A percentile compares a stretch with the other conserved stretches of the same genome.
These are phyloP conservation scores for Fomitopsis pinicola DNA, from an alignment of 1,284 basidiomycete species.

Conservation along the genomic window DNA sequence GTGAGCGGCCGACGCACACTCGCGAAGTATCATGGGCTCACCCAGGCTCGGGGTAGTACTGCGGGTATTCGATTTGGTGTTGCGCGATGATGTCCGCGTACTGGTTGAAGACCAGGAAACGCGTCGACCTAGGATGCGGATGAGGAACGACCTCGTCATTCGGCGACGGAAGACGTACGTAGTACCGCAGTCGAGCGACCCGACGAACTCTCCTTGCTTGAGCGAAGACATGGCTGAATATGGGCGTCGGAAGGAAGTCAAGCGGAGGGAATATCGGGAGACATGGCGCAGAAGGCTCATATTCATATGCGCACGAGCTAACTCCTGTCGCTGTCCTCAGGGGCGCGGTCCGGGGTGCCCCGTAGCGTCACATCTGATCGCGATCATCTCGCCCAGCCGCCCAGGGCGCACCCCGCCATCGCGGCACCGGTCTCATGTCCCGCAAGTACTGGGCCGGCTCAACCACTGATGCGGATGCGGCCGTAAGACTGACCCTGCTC, in stretches of 20 bases:
- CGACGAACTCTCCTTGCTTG: slow-evolving; percentile 76
- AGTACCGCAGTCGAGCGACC: slow-evolving; percentile 88
- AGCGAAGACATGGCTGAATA: slow-evolving; percentile 32
- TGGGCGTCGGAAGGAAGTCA: slow-evolving; percentile 2
- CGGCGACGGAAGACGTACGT: slow-evolving; percentile 57
- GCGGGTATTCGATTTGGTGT: slow-evolving; percentile 88
- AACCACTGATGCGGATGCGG: not conserved
- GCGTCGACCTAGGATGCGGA: slow-evolving; percentile 66
- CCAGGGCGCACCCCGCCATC: not conserved
- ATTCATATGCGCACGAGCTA: slow-evolving; percentile 1
- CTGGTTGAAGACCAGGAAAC: slow-evolving; percentile 93
- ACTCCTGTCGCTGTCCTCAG: not conserved
- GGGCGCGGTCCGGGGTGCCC: slow-evolving; percentile 2
- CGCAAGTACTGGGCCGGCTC: not conserved
- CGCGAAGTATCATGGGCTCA: slow-evolving; percentile 29
- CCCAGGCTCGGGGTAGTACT: slow-evolving; percentile 89
- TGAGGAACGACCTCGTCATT: not conserved
- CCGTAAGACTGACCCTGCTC: not conserved
- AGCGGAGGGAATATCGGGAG: not conserved
- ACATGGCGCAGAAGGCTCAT: slow-evolving; percentile 2
- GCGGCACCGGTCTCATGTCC: not conserved
- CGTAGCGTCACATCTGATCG: slow-evolving; percentile 7
- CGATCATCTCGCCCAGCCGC: not conserved
- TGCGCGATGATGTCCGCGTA: slow-evolving; percentile 85
- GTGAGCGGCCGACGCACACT: not conserved